phyloP scores from a whole-genome alignment of 345 rosid genomes.

The Linum tenue region DNA sequence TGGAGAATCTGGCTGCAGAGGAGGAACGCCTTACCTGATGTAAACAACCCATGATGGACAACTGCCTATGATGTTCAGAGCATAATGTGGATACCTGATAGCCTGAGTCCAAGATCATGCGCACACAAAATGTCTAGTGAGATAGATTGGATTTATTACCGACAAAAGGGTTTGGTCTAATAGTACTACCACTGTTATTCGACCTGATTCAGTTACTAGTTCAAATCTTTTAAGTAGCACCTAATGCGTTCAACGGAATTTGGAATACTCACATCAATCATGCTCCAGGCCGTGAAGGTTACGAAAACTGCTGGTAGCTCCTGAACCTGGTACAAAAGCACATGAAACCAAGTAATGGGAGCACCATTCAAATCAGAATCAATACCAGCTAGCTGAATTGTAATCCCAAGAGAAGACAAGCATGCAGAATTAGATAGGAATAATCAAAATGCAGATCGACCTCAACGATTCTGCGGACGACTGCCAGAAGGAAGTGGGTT shows the following conservation, averaged over 20 bases:
- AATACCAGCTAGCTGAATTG: not conserved
- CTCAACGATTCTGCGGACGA: slow-evolving; percentile 46
- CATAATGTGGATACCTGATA: slow-evolving; percentile 69
- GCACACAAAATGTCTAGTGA: not conserved
- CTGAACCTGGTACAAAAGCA: slow-evolving; percentile 38
- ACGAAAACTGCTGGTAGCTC: slow-evolving; percentile 51
- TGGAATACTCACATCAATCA: slow-evolving; percentile 47
- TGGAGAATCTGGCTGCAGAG: not conserved
- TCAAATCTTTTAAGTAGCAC: not conserved
- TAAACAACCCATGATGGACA: slow-evolving; percentile 67
- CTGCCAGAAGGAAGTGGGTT: slow-evolving; percentile 49
- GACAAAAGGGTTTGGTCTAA: no score
- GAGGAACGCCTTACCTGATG: slow-evolving; percentile 42
- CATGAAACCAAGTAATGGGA: not conserved
- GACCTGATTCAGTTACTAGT: no score
- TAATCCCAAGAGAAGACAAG: no score
- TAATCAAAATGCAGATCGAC: slow-evolving; percentile 18
- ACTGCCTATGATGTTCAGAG: slow-evolving; percentile 37
- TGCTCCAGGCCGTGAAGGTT: slow-evolving; percentile 68
- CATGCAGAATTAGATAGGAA: not conserved
- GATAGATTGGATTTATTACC: no score
- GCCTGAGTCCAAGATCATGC: slow-evolving; percentile 33
- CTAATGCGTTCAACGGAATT: not conserved
- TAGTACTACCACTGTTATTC: no score
- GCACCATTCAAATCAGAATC: not conserved